phyloP scores from a whole-genome alignment of 2,329 filamentous ascomycete genomes.

The Cadophora sp. region DNA sequence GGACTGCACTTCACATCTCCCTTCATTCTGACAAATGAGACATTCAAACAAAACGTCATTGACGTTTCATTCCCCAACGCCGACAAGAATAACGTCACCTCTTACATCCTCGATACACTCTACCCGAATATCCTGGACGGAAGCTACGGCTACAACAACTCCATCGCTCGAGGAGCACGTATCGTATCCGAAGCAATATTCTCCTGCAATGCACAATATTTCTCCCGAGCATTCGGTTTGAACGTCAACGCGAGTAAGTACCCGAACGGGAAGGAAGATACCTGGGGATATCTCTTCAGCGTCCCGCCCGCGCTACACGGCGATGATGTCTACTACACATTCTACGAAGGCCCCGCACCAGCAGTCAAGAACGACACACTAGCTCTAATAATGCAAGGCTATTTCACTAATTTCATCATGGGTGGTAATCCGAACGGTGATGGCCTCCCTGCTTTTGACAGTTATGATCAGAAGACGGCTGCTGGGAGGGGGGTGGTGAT shows the following conservation, averaged over 20 bases:
- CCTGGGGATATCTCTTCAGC: constrained; percentile 59
- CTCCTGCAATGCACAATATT: constrained; percentile 59
- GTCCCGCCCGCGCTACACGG: constrained; percentile 60
- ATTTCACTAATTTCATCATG: constrained; percentile 46
- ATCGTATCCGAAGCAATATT: constrained; percentile 54
- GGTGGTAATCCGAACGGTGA: constrained; percentile 44
- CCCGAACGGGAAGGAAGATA: constrained; percentile 45
- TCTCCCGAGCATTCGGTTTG: constrained; percentile 51
- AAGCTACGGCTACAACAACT: constrained; percentile 51
- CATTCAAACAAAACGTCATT: constrained; percentile 28
- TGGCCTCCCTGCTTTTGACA: constrained; percentile 12
- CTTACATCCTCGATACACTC: constrained; percentile 53
- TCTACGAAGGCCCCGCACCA: constrained; percentile 50
- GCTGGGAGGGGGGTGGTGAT: constrained; percentile 15
- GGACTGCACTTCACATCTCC: constrained; percentile 51
- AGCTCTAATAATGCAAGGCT: constrained; percentile 47
- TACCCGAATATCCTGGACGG: constrained; percentile 57
- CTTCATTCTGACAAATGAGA: constrained; percentile 27
- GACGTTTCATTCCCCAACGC: constrained; percentile 28
- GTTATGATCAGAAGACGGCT: constrained; percentile 4
- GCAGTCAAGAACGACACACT: constrained; percentile 36
- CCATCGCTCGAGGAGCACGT: constrained; percentile 52
- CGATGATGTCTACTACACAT: constrained; percentile 58
- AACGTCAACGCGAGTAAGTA: background rate
- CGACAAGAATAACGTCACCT: constrained; percentile 26